Evolutionary conservation across 352 stramenopile genomes (phyloP).

Genomic region (Phytophthora macrochlamydospora): DNA sequence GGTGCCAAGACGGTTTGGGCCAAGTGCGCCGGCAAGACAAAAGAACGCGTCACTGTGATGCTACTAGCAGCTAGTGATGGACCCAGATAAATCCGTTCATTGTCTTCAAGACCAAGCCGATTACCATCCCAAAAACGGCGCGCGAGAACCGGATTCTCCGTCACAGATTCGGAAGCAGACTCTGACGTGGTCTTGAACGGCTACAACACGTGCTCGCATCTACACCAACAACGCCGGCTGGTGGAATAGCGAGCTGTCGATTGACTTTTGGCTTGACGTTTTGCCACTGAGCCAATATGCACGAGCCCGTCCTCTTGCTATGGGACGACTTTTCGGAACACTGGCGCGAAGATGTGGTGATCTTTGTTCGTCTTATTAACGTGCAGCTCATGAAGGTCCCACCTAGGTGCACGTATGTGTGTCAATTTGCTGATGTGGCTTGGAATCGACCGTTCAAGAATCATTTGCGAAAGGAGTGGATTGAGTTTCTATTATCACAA

Average conservation of each 20-base stretch:
- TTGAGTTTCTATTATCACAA: slow-evolving; percentile 1
- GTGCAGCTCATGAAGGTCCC: neutral
- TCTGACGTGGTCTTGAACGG: slow-evolving; percentile 21
- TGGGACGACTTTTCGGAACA: neutral
- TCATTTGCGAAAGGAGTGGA: neutral
- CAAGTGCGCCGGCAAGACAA: slow-evolving; percentile 17
- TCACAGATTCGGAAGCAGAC: slow-evolving; percentile 19
- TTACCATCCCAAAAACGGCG: neutral
- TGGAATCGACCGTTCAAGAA: slow-evolving; percentile 1
- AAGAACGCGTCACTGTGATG: slow-evolving; percentile 32
- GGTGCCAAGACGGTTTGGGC: slow-evolving; percentile 30
- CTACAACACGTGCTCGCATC: slow-evolving; percentile 18
- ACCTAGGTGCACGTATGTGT: neutral
- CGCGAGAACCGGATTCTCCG: slow-evolving; percentile 8
- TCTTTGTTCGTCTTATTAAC: neutral
- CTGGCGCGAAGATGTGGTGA: neutral
- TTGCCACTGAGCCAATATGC: neutral
- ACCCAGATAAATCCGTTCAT: slow-evolving; percentile 28
- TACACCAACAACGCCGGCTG: slow-evolving; percentile 27
- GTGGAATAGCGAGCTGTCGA: slow-evolving; percentile 25
- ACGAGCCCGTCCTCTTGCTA: neutral
- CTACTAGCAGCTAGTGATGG: slow-evolving; percentile 21
- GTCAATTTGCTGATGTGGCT: neutral
- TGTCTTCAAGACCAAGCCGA: slow-evolving; percentile 28
- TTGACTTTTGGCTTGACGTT: slow-evolving; percentile 3